Evolutionary conservation across 768 basidiomycete genomes (phyloP), one percentile per base, ranked within the genome.

Genomic region (Lactarius tabidus): DNA sequence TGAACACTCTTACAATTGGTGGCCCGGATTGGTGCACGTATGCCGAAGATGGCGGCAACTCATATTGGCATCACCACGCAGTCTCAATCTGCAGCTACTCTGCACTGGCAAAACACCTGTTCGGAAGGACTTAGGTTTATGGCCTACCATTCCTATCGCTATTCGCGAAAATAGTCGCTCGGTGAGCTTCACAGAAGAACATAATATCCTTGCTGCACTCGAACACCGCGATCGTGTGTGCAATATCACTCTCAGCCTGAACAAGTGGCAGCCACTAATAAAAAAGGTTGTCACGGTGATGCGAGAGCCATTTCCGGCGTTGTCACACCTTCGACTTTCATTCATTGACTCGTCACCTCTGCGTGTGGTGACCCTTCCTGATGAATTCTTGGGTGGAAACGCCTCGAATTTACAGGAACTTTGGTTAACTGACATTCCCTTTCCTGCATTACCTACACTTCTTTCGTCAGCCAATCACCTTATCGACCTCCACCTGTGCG

Each of bases 1-100:
- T 17, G 7, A n/a, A n/a, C n/a, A n/a, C n/a, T n/a, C 1, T 26
- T 7, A n/a, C n/a, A n/a, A 26, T 10, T 53, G 52, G 52, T 64
- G 63, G 63, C 26, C 33, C 18, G 9, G 10, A 3, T n/a, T 58
- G 28, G 57, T 31, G 36, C 63, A 41, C 14, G 57, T 63, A 9
- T 52, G 62, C 57, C 62, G 28, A 51, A 38, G 28, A 26, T 63
- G 63, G 63, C 36, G 51, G 9, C 7, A 41, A 18, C 5, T 58
- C n/a, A 35, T 57, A 2, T 20, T 57, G 10, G 14, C 18, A 18
- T 63, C 43, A 0, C 57, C 63, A 0, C 63, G n/a, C 14, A 38
- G 28, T 31, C 63, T 63, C 3, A 7, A 57, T 6, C 14, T 58
- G 20, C 15, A 14, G 12, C 57, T 63, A 17, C 14, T 31, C 23